Conservation (phyloP, 2,329 filamentous ascomycete genomes). For the Purpureocillium lavendulum region DNA sequence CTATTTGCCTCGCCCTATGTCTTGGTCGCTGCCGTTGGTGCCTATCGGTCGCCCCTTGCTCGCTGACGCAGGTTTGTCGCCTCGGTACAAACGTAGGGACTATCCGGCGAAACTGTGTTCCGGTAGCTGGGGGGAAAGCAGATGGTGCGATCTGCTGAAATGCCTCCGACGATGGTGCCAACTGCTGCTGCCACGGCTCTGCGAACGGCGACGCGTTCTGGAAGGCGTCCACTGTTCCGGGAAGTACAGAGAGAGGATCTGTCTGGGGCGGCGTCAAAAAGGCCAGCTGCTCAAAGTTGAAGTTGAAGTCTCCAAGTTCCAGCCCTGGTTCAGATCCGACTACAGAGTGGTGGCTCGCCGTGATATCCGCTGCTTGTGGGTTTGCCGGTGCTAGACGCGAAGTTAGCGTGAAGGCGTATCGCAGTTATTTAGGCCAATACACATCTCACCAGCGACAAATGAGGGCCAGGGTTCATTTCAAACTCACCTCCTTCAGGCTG, state of each 20-base stretch:
- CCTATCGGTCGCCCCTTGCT: conserved; percentile 15
- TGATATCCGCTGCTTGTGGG: conserved; percentile 13
- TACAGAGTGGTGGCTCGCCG: conserved; percentile 16
- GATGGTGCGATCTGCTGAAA: conserved; percentile 4
- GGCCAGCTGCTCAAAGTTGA: conserved; percentile 23
- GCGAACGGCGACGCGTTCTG: conserved; percentile 11
- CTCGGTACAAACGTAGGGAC: conserved; percentile 9
- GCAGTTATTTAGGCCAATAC: too few species aligned
- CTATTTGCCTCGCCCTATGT: conserved; percentile 23
- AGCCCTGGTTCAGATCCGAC: conserved; percentile 20
- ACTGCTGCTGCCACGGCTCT: conserved; percentile 14
- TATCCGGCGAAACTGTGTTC: conserved; percentile 1
- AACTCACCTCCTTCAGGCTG: conserved; percentile 27
- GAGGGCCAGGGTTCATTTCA: too few species aligned
- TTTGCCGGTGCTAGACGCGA: conserved; percentile 14
- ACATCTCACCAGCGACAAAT: too few species aligned
- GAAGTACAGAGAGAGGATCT: conserved; percentile 19
- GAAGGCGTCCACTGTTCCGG: conserved; percentile 7
- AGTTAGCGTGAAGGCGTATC: too few species aligned
- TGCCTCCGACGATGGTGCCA: conserved; percentile 5
- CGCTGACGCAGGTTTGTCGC: conserved; percentile 11
- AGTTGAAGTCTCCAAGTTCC: conserved; percentile 24
- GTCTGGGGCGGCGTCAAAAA: conserved; percentile 16
- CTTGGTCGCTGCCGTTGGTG: conserved; percentile 14
- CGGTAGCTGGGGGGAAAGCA: not conserved